phyloP scores from a whole-genome alignment of 164 flowering plant species.

The Vitis riparia region DNA sequence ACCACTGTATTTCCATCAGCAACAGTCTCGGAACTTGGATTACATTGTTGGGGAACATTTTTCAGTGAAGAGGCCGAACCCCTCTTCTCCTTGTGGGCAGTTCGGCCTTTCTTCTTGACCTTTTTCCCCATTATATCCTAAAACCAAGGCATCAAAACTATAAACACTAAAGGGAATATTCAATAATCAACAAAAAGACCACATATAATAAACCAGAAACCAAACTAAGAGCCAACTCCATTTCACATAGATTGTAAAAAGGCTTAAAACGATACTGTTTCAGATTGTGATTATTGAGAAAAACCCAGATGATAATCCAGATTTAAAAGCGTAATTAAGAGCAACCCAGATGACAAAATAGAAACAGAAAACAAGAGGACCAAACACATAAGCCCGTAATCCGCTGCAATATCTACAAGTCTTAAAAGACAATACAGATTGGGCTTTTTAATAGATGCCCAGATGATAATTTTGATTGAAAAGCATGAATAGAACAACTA shows the following conservation, averaged over 20 bases:
- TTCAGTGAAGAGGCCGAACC: slow-evolving; percentile 24
- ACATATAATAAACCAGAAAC: background rate
- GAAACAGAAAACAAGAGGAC: background rate
- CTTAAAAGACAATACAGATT: too few species aligned
- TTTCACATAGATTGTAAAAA: background rate
- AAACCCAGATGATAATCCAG: background rate
- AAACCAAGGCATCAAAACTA: slow-evolving; percentile 21
- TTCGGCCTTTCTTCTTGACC: slow-evolving; percentile 60
- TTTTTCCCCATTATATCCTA: slow-evolving; percentile 77
- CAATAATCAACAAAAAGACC: background rate
- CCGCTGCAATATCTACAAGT: too few species aligned
- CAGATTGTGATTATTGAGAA: background rate
- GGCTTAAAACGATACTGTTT: background rate
- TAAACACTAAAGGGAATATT: slow-evolving; percentile 2
- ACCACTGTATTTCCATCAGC: slow-evolving; percentile 30
- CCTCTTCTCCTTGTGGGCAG: slow-evolving; percentile 49
- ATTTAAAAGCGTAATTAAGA: slow-evolving; percentile 6
- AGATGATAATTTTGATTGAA: too few species aligned
- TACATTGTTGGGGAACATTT: slow-evolving; percentile 15
- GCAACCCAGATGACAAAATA: background rate
- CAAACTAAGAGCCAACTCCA: background rate
- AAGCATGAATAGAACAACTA: too few species aligned
- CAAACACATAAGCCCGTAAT: too few species aligned
- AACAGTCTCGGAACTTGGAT: slow-evolving; percentile 25
- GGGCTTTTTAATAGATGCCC: too few species aligned